Percentiles rank a stretch among this genome's conserved stretches.
These are phyloP conservation scores for Iris macrosiphon DNA, from an alignment of 106 monocot species.

Conservation along the genomic window DNA sequence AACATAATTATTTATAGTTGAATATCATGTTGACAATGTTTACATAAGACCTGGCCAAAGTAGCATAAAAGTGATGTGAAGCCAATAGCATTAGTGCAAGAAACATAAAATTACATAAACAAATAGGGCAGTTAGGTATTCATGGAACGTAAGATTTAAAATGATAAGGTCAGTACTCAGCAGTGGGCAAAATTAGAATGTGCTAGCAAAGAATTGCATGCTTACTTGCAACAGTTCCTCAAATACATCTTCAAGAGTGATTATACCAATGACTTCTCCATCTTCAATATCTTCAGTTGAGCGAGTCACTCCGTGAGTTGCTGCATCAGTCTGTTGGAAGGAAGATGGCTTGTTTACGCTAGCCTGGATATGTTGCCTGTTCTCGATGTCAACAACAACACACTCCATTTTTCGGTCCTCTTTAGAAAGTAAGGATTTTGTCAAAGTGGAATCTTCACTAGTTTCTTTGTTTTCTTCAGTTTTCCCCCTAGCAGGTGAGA, in stretches of 20 bases:
- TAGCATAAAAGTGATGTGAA: too few species aligned
- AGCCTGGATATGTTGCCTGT: constrained; percentile 22
- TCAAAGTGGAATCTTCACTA: constrained; percentile 27
- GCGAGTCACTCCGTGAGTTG: constrained; percentile 16
- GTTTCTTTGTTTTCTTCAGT: constrained; percentile 26
- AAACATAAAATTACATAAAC: too few species aligned
- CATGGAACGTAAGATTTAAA: too few species aligned
- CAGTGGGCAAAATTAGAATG: too few species aligned
- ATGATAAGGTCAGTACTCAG: too few species aligned
- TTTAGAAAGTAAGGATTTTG: constrained; percentile 42
- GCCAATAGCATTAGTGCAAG: too few species aligned
- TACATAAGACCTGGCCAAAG: too few species aligned
- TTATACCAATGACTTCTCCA: constrained; percentile 96
- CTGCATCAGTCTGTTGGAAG: constrained; percentile 28
- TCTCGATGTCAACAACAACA: constrained; percentile 62
- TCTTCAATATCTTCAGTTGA: constrained; percentile 74
- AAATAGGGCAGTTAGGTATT: too few species aligned
- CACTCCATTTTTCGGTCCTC: constrained; percentile 23
- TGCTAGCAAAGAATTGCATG: too few species aligned
- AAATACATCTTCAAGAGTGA: constrained; percentile 99
- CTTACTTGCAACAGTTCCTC: constrained; percentile 94
- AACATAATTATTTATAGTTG: too few species aligned
- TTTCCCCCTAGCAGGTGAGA: constrained; percentile 12
- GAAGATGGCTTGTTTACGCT: constrained; percentile 21
- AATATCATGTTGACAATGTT: too few species aligned